phyloP scores from a whole-genome alignment of 495 filamentous ascomycete genomes.

The Parathielavia hyrcaniae region DNA sequence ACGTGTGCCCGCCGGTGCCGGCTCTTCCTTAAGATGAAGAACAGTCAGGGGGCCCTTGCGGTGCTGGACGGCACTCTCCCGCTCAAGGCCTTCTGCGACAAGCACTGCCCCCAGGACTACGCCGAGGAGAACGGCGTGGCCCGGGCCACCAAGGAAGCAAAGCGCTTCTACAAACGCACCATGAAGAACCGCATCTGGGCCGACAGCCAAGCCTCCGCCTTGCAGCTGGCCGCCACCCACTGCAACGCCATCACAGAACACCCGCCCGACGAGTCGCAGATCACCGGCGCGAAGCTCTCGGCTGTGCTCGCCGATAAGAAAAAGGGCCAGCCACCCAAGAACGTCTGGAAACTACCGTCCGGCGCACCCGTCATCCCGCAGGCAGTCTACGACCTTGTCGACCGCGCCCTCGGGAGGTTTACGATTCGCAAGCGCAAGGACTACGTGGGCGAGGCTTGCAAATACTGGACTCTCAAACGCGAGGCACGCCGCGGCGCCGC shows the following conservation, averaged over 20 bases:
- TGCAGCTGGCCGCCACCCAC: conserved; percentile 64
- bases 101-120: conserved; percentile 88
- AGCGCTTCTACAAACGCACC: conserved; percentile 74
- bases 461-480: conserved; percentile 96
- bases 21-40: conserved; percentile 95
- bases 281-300: conserved; percentile 47
- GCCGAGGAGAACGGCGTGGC: conserved; percentile 71
- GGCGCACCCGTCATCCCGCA: conserved; percentile 91
- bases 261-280: conserved; percentile 50
- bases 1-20: conserved; percentile 86
- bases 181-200: conserved; percentile 88
- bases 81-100: conserved; percentile 93
- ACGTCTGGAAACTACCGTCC: conserved; percentile 88
- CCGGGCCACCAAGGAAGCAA: conserved; percentile 45
- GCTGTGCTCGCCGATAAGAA: conserved; percentile 68
- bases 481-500: conserved; percentile 88
- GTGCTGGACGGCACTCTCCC: conserved; percentile 75
- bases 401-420: conserved; percentile 73
- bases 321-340: conserved; percentile 58
- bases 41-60: conserved; percentile 68
- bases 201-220: conserved; percentile 79
- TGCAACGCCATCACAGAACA: conserved; percentile 53
- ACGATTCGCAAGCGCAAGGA: conserved; percentile 78
- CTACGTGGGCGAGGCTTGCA: conserved; percentile 84
- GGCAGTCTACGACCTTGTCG: conserved; percentile 72